phyloP scores from a whole-genome alignment of 2,329 filamentous ascomycete genomes.

The Curvularia verruculosa region DNA sequence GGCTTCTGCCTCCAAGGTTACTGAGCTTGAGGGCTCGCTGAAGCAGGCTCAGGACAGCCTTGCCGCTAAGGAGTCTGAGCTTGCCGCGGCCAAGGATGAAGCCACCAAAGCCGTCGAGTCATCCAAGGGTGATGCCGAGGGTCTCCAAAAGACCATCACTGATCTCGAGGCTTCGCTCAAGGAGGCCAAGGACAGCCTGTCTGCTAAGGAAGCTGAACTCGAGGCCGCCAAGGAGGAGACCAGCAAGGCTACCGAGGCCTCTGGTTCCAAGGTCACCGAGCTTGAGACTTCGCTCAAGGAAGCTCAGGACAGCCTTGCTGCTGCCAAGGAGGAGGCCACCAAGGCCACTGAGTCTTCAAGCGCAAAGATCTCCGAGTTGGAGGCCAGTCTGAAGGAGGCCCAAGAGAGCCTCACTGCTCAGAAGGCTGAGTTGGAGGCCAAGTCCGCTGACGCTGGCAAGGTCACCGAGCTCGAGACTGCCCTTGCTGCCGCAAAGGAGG shows the following conservation, averaged over 20 bases:
- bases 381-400: slow-evolving; percentile 31
- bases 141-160: slow-evolving; percentile 26
- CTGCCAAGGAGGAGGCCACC: slow-evolving; percentile 23
- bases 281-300: slow-evolving; percentile 24
- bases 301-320: slow-evolving; percentile 15
- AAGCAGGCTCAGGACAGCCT: slow-evolving; percentile 26
- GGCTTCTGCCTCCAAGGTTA: slow-evolving; percentile 28
- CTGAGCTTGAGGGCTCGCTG: slow-evolving; percentile 32
- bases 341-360: slow-evolving; percentile 27
- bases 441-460: slow-evolving; percentile 27
- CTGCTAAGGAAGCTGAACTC: slow-evolving; percentile 25
- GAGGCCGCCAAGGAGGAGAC: slow-evolving; percentile 22
- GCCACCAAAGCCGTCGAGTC: slow-evolving; percentile 26
- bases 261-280: slow-evolving; percentile 27
- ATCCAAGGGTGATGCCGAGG: slow-evolving; percentile 23
- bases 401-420: slow-evolving; percentile 31
- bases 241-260: slow-evolving; percentile 26
- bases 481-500: slow-evolving; percentile 14
- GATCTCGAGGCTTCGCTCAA: slow-evolving; percentile 27
- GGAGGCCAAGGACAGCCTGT: slow-evolving; percentile 16
- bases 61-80: slow-evolving; percentile 31
- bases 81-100: slow-evolving; percentile 29
- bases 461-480: slow-evolving; percentile 25
- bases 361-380: slow-evolving; percentile 31
- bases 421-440: slow-evolving; percentile 27